Evolutionary conservation across 805 yeast species (phyloP).

Genomic region (Metahyphopichia silvanorum): DNA sequence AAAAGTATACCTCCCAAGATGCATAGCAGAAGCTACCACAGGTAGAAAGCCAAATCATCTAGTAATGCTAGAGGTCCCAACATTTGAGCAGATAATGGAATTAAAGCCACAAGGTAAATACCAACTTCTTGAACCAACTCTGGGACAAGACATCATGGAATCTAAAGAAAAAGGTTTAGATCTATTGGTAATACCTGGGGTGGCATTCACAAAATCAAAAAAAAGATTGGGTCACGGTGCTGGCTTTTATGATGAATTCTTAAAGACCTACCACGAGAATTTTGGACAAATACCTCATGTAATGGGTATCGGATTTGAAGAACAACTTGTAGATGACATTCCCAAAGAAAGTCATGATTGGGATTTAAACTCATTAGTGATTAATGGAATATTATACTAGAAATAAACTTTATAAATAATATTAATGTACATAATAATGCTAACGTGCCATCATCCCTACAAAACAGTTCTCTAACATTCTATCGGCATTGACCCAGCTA

Average conservation of each 20-base stretch:
- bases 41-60: slow-evolving; percentile 41
- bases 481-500: slow-evolving; percentile 76
- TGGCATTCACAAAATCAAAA: slow-evolving; percentile 59
- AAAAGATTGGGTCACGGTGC: slow-evolving; percentile 87
- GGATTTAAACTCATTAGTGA: slow-evolving; percentile 51
- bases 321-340: slow-evolving; percentile 53
- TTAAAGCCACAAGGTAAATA: slow-evolving; percentile 69
- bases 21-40: slow-evolving; percentile 26
- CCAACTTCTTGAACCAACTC: slow-evolving; percentile 62
- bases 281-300: slow-evolving; percentile 35
- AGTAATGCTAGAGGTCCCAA: slow-evolving; percentile 51
- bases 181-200: slow-evolving; percentile 77
- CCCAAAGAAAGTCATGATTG: slow-evolving; percentile 68
- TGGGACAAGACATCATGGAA: slow-evolving; percentile 24
- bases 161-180: slow-evolving; percentile 49
- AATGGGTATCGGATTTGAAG: slow-evolving; percentile 63
- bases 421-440: too few relatives aligned
- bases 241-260: slow-evolving; percentile 81
- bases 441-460: slow-evolving; percentile 49
- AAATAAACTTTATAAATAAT: background rate
- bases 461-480: slow-evolving; percentile 73
- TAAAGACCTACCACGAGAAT: slow-evolving; percentile 15
- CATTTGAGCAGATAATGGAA: slow-evolving; percentile 36
- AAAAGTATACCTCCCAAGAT: slow-evolving; percentile 57
- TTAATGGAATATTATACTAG: slow-evolving; percentile 9